Evolutionary conservation across 2,329 filamentous ascomycete genomes (phyloP).

Genomic region (Monosporascus sp.): DNA sequence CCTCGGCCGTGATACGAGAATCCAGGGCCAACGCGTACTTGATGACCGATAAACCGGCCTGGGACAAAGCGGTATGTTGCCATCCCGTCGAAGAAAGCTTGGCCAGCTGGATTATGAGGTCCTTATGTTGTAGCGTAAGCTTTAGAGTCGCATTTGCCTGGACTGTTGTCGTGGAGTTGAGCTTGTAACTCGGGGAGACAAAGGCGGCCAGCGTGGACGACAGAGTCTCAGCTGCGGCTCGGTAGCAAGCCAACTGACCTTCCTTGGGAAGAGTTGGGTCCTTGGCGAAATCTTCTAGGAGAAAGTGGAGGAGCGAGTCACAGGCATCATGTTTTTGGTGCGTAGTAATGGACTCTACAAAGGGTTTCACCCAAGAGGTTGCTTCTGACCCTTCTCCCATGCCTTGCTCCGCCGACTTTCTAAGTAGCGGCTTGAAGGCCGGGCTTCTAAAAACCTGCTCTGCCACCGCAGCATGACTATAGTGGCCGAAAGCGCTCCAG

Average conservation of each 20-base stretch:
- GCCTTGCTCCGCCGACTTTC: slow-evolving; percentile 55
- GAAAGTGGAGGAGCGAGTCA: slow-evolving; percentile 68
- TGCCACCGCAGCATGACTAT: slow-evolving; percentile 73
- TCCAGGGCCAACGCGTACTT: slow-evolving; percentile 64
- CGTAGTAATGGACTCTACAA: slow-evolving; percentile 71
- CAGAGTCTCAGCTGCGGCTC: slow-evolving; percentile 58
- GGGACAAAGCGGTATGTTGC: slow-evolving; percentile 46
- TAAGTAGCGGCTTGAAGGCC: slow-evolving; percentile 56
- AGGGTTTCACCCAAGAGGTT: slow-evolving; percentile 72
- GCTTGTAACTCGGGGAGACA: slow-evolving; percentile 38
- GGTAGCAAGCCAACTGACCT: slow-evolving; percentile 57
- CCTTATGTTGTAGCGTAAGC: slow-evolving; percentile 57
- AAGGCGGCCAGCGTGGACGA: slow-evolving; percentile 53
- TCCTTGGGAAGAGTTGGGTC: slow-evolving; percentile 49
- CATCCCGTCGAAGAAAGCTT: slow-evolving; percentile 40
- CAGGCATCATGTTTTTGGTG: slow-evolving; percentile 75
- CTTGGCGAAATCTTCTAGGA: slow-evolving; percentile 61
- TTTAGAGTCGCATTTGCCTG: slow-evolving; percentile 62
- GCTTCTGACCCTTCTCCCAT: slow-evolving; percentile 54
- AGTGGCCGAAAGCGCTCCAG: slow-evolving; percentile 81
- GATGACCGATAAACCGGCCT: slow-evolving; percentile 59
- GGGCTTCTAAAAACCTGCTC: slow-evolving; percentile 77
- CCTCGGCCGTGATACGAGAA: slow-evolving; percentile 62
- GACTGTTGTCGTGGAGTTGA: slow-evolving; percentile 49
- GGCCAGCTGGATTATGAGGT: slow-evolving; percentile 52